phyloP scores from a whole-genome alignment of 164 flowering plant species.

The Nymphaea thermarum region DNA sequence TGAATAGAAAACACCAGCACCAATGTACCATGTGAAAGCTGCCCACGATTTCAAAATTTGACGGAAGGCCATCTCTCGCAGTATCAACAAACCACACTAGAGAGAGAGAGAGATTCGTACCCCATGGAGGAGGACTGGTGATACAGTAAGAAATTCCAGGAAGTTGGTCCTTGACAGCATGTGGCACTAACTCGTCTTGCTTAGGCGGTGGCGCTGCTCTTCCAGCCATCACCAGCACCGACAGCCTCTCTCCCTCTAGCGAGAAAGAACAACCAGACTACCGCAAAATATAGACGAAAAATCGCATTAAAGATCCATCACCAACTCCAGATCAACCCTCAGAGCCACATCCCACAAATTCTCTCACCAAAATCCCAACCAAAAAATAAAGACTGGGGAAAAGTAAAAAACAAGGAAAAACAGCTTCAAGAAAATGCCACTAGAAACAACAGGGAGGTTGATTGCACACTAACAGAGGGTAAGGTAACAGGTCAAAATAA shows the following conservation, averaged over 20 bases:
- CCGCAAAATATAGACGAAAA: not conserved
- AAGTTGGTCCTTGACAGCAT: slow-evolving; percentile 5
- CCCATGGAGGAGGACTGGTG: not conserved
- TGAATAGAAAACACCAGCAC: too few relatives aligned
- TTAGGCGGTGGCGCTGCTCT: slow-evolving; percentile 1
- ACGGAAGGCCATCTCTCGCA: too few relatives aligned
- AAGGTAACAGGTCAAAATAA: not conserved
- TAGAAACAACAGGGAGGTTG: not conserved
- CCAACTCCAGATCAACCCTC: not conserved
- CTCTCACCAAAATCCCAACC: not conserved
- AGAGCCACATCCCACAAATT: not conserved
- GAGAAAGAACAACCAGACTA: not conserved
- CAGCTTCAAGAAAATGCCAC: not conserved
- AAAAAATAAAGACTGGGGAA: not conserved
- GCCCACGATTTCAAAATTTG: not conserved
- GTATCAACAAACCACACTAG: not conserved
- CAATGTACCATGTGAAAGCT: not conserved
- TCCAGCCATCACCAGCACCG: slow-evolving; percentile 1
- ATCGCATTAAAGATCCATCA: not conserved
- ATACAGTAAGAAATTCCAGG: slow-evolving; percentile 1
- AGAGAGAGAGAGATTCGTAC: not conserved
- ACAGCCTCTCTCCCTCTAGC: not conserved
- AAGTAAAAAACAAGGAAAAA: not conserved
- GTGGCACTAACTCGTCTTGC: slow-evolving; percentile 2
- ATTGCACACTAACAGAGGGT: not conserved